A percentile compares a stretch with the other conserved stretches of the same genome.
phyloP scores from a whole-genome alignment of 2,329 filamentous ascomycete species.

The Davidsoniella virescens region DNA sequence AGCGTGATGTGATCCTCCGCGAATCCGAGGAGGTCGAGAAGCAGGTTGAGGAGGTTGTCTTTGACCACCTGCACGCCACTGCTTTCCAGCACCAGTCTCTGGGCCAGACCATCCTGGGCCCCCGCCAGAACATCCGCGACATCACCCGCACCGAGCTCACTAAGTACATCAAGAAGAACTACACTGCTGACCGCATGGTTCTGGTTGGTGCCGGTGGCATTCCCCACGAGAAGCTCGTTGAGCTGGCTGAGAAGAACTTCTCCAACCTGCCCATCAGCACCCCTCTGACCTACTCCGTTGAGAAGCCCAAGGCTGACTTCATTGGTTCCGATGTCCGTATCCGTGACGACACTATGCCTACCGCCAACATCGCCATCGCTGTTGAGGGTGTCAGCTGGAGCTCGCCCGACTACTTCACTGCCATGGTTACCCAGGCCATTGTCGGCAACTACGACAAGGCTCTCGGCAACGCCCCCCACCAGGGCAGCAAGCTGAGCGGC shows the following conservation, averaged over 20 bases:
- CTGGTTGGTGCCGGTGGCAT: slow-evolving; percentile 90
- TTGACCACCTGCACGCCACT: slow-evolving; percentile 96
- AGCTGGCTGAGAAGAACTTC: slow-evolving; percentile 95
- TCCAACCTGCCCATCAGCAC: slow-evolving; percentile 58
- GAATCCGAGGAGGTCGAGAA: slow-evolving; percentile 99
- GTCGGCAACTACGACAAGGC: slow-evolving; percentile 99
- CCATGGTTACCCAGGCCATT: slow-evolving; percentile 91
- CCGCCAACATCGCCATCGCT: slow-evolving; percentile 93
- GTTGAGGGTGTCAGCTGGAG: slow-evolving; percentile 99
- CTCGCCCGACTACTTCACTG: slow-evolving; percentile 98
- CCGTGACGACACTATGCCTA: slow-evolving; percentile 88
- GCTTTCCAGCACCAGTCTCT: slow-evolving; percentile 94
- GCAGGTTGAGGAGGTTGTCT: slow-evolving; percentile 98
- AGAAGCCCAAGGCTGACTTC: slow-evolving; percentile 85
- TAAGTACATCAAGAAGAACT: slow-evolving; percentile 99
- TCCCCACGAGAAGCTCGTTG: slow-evolving; percentile 83
- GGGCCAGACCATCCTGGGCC: slow-evolving; percentile 92
- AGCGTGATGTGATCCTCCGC: slow-evolving; percentile 95
- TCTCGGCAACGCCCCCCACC: slow-evolving; percentile 91
- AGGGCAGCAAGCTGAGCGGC: slow-evolving; percentile 94
- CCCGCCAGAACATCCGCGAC: slow-evolving; percentile 93
- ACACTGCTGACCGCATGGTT: slow-evolving; percentile 98
- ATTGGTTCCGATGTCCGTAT: slow-evolving; percentile 91
- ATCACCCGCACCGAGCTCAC: slow-evolving; percentile 82
- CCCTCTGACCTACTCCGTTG: slow-evolving; percentile 56